Evolutionary conservation across 129 eudicot genomes (phyloP).

Genomic region (Chrysanthemum lavandulifolium): DNA sequence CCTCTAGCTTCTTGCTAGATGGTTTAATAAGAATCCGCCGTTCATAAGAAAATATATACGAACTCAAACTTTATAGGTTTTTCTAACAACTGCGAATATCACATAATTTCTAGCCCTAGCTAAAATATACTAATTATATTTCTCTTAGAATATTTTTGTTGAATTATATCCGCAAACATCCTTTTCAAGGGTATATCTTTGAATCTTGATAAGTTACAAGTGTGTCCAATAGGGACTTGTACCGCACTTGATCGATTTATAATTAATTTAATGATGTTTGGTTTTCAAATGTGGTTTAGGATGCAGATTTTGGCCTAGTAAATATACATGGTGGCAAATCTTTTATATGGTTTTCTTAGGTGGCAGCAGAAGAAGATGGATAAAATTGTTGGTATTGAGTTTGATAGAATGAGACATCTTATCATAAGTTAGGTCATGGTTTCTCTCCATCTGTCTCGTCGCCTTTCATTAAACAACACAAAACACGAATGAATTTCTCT

Average conservation of each 20-base stretch:
- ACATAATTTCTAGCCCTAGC: background rate
- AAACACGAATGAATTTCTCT: background rate
- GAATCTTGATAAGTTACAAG: constrained; percentile 19
- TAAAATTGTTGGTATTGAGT: constrained; percentile 12
- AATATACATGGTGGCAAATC: constrained; percentile 32
- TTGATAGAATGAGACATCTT: constrained; percentile 25
- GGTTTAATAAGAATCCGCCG: no score
- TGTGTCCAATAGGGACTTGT: constrained; percentile 15
- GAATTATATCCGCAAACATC: constrained; percentile 32
- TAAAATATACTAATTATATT: background rate
- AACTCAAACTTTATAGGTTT: no score
- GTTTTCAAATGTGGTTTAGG: constrained; percentile 24
- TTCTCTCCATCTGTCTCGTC: constrained; percentile 22
- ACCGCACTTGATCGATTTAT: background rate
- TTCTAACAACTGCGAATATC: no score
- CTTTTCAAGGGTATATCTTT: constrained; percentile 10
- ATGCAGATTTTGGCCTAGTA: constrained; percentile 29
- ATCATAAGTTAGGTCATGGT: constrained; percentile 30
- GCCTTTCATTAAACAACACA: constrained; percentile 24
- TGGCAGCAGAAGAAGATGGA: constrained; percentile 19
- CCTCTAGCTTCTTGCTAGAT: background rate
- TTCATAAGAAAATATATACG: no score
- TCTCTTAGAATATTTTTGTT: constrained; percentile 1
- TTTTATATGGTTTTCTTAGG: constrained; percentile 30
- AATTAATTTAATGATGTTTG: constrained; percentile 29